Percentiles rank a stretch among this genome's conserved stretches.
Conservation (phyloP, 768 basidiomycete genomes). For the Hydnomerulius pinastri region DNA sequence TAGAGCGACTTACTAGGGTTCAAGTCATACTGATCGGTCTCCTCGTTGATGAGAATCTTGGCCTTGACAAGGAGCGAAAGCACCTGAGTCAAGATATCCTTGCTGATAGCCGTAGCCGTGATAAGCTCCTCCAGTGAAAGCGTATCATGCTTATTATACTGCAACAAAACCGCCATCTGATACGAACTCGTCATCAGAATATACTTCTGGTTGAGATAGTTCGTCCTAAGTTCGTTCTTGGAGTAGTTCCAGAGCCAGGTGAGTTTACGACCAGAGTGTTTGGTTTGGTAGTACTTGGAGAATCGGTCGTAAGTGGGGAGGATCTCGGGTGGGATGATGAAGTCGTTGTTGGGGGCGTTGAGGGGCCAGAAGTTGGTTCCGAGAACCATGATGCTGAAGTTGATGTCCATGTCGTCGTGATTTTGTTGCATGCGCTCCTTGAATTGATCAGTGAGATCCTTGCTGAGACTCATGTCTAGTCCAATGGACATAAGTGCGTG, state of each 20-base stretch:
- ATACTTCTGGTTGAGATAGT: conserved; percentile 92
- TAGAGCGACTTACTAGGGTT: conserved; percentile 70
- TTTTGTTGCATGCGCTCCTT: conserved; percentile 89
- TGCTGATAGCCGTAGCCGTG: conserved; percentile 76
- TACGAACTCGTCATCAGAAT: conserved; percentile 94
- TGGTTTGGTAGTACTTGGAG: conserved; percentile 88
- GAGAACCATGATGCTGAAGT: conserved; percentile 90
- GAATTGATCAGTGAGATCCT: conserved; percentile 94
- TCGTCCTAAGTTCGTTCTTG: conserved; percentile 94
- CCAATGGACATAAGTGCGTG: conserved; percentile 3
- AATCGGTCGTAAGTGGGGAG: conserved; percentile 88
- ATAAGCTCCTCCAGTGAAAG: conserved; percentile 79
- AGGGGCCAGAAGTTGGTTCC: conserved; percentile 97
- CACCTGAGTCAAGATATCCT: conserved; percentile 74
- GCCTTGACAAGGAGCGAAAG: conserved; percentile 75
- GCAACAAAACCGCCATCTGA: conserved; percentile 92
- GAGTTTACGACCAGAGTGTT: conserved; percentile 92
- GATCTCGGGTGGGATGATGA: conserved; percentile 87
- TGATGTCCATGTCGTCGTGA: conserved; percentile 85
- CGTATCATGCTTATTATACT: conserved; percentile 91
- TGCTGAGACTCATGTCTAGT: conserved; percentile 90
- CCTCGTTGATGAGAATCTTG: conserved; percentile 87
- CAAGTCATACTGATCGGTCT: conserved; percentile 87
- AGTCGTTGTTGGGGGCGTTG: conserved; percentile 79
- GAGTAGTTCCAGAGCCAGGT: conserved; percentile 99